These are phyloP conservation scores for Rhododendron simsii DNA, from an alignment of 148 eudicot genomes.

Conservation along the genomic window DNA sequence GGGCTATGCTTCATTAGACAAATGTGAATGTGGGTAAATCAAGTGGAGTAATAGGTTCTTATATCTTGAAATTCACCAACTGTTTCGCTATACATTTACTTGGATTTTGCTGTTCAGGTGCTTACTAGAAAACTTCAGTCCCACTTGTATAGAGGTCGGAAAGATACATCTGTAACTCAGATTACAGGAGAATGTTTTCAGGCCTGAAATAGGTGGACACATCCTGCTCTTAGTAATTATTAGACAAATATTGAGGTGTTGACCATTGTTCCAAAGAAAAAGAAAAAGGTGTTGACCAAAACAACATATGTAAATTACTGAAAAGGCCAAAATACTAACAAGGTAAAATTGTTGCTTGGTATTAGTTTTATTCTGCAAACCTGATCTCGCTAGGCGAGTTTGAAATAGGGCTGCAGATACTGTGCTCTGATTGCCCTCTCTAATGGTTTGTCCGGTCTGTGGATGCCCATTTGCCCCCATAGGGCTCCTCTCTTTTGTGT, in stretches of 20 bases:
- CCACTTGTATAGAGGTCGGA: not conserved
- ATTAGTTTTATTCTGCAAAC: too few species aligned
- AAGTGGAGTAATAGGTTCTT: not conserved
- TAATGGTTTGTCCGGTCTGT: too few species aligned
- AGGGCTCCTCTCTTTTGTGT: too few species aligned
- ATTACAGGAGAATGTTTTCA: not conserved
- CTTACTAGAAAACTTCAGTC: not conserved
- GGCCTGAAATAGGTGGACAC: not conserved
- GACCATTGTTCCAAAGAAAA: not conserved
- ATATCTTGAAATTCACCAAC: not conserved
- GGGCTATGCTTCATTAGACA: not conserved
- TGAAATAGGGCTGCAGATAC: too few species aligned
- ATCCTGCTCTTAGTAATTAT: not conserved
- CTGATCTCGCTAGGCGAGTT: too few species aligned
- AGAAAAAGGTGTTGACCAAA: not conserved
- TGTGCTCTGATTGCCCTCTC: too few species aligned
- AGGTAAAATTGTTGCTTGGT: not conserved
- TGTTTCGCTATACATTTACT: not conserved
- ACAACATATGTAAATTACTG: not conserved
- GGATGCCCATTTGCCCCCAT: too few species aligned
- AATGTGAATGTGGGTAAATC: too few species aligned
- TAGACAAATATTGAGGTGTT: not conserved
- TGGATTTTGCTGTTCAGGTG: not conserved
- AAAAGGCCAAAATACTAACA: not conserved
- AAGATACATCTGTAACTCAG: not conserved